A percentile compares a stretch with the other conserved stretches of the same genome.
phyloP scores from a whole-genome alignment of 108 stramenopile species.

The Nannochloropsis oceanica region DNA sequence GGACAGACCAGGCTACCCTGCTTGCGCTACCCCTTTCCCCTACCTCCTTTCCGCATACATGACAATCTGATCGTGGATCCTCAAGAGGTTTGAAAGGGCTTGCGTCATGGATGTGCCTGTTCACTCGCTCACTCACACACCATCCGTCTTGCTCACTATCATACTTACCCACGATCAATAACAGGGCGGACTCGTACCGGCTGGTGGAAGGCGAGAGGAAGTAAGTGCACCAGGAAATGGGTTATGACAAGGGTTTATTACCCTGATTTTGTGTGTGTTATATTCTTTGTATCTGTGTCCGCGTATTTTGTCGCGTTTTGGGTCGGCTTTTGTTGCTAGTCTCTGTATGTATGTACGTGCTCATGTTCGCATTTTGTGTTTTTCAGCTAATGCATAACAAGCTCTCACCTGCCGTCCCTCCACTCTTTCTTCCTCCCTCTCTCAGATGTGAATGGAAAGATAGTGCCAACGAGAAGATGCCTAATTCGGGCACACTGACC shows the following conservation, averaged over 20 bases:
- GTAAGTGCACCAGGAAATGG: background rate
- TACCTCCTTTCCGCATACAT: no score
- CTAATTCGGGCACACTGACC: conserved; percentile 83
- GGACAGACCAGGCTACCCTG: no score
- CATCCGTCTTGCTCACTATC: no score
- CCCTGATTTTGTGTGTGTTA: no score
- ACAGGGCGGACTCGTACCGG: conserved; percentile 27
- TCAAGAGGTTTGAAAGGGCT: no score
- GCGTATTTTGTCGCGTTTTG: no score
- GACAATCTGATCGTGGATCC: no score
- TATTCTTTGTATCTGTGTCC: no score
- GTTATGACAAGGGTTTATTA: background rate
- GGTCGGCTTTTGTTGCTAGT: background rate
- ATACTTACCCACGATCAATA: no score
- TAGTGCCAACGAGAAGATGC: conserved; percentile 60
- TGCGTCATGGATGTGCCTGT: no score
- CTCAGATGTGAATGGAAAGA: background rate
- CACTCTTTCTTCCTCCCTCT: background rate
- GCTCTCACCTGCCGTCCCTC: background rate
- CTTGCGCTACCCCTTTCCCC: no score
- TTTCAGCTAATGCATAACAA: background rate
- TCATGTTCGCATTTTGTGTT: background rate
- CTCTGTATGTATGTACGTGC: background rate
- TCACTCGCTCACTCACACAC: no score
- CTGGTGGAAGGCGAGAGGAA: conserved; percentile 27